Evolutionary conservation across 768 basidiomycete species (phyloP).

Genomic region (Lactarius hatsudake): DNA sequence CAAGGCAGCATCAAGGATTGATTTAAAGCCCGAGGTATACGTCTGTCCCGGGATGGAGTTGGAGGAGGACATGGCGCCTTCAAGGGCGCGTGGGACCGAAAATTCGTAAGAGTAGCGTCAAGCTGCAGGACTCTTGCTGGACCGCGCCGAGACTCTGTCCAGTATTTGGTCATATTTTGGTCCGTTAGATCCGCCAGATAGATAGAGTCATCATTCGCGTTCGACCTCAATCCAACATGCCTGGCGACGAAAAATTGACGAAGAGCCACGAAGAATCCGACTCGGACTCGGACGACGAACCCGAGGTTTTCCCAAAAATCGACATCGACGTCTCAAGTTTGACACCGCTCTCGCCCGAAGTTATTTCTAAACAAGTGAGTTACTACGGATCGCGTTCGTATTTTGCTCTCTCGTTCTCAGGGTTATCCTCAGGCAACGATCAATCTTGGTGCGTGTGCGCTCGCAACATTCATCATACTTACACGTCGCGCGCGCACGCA

Average conservation of each 20-base stretch:
- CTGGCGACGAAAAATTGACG: conserved; percentile 64
- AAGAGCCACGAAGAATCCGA: conserved; percentile 68
- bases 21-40: neutral
- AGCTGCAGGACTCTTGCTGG: no score
- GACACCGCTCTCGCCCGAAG: conserved; percentile 85
- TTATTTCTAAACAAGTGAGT: conserved; percentile 88
- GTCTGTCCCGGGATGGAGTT: neutral
- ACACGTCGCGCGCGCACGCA: conserved; percentile 33
- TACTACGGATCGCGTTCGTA: conserved; percentile 2
- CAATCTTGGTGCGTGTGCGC: conserved; percentile 63
- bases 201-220: neutral
- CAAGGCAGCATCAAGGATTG: neutral
- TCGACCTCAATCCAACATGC: conserved; percentile 46
- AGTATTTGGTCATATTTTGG: no score
- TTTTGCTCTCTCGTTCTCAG: conserved; percentile 8
- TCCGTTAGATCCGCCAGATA: neutral
- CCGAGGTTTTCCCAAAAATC: conserved; percentile 58
- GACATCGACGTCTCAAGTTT: conserved; percentile 80
- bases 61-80: no score
- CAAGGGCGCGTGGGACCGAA: no score
- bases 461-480: neutral
- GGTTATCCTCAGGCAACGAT: conserved; percentile 72
- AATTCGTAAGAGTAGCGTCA: no score
- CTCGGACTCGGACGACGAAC: conserved; percentile 57
- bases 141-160: no score